Evolutionary conservation across 1,284 basidiomycete species (phyloP).

Genomic region (Leccinum huronense): DNA sequence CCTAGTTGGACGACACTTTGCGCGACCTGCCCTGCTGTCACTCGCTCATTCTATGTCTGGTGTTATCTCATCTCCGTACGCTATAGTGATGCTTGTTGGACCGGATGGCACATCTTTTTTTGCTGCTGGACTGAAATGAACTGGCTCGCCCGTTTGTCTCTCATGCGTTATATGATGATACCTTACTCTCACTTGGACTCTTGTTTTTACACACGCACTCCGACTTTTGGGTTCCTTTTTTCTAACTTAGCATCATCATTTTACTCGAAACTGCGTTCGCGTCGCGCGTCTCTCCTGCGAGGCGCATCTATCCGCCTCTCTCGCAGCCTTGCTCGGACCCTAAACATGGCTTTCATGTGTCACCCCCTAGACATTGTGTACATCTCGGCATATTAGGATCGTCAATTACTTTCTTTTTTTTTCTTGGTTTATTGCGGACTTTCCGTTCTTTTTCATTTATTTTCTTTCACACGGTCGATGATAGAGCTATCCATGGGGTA

Average conservation of each 20-base stretch:
- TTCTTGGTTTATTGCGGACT: neutral
- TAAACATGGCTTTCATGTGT: neutral
- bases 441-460: neutral
- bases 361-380: neutral
- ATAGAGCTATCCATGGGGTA: neutral
- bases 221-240: neutral
- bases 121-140: conserved; percentile 5
- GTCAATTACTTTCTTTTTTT: neutral
- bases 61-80: conserved; percentile 10
- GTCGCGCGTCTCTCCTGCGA: neutral
- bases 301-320: neutral
- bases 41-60: neutral
- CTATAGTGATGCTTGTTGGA: conserved; percentile 19
- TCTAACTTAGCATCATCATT: conserved; percentile 1
- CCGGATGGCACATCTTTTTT: conserved; percentile 8
- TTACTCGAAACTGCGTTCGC: neutral
- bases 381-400: neutral
- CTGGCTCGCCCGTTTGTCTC: neutral
- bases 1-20: conserved; percentile 11
- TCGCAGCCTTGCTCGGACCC: neutral
- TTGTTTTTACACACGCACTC: neutral
- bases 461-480: neutral
- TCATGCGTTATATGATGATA: conserved; percentile 15
- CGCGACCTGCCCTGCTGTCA: neutral
- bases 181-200: conserved; percentile 5